Evolutionary conservation across 78 protist genomes (phyloP).

Genomic region (Dictyostelium firmibasis): DNA sequence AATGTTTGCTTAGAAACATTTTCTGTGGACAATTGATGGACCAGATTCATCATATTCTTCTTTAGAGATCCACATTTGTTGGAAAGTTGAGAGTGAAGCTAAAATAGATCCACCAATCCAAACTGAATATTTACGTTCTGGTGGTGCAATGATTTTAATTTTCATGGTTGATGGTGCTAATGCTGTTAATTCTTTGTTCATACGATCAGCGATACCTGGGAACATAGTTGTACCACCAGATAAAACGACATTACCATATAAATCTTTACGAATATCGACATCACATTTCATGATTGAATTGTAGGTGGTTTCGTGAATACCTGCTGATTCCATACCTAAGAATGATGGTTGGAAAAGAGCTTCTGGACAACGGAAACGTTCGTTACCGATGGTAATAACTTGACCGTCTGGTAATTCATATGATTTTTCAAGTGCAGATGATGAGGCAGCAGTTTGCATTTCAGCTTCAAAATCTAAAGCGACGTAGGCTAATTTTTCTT

Average conservation of each 20-base stretch:
- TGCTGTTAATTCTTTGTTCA: slow-evolving; percentile 47
- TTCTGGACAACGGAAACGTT: slow-evolving; percentile 92
- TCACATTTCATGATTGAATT: slow-evolving; percentile 81
- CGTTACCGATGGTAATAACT: slow-evolving; percentile 80
- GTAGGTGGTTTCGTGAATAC: slow-evolving; percentile 27
- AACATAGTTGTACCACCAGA: slow-evolving; percentile 95
- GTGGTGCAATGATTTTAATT: slow-evolving; percentile 80
- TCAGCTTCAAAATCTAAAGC: too few relatives aligned
- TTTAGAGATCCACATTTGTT: slow-evolving; percentile 79
- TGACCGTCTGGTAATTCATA: slow-evolving; percentile 81
- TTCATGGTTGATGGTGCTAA: slow-evolving; percentile 64
- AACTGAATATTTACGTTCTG: slow-evolving; percentile 73
- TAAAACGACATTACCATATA: slow-evolving; percentile 83
- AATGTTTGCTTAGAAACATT: background rate
- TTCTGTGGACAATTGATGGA: slow-evolving; percentile 3
- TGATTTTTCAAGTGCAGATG: background rate
- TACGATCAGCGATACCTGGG: slow-evolving; percentile 60
- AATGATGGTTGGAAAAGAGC: slow-evolving; percentile 92
- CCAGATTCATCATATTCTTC: slow-evolving; percentile 87
- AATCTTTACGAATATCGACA: slow-evolving; percentile 56
- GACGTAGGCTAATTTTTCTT: too few relatives aligned
- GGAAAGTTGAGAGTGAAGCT: slow-evolving; percentile 80
- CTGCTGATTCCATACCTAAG: slow-evolving; percentile 87
- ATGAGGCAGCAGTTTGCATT: slow-evolving; percentile 1
- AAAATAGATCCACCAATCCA: slow-evolving; percentile 94